Evolutionary conservation across 306 rosid genomes (phyloP), one percentile per base, ranked within the genome.

Genomic region (Pyrus communis): DNA sequence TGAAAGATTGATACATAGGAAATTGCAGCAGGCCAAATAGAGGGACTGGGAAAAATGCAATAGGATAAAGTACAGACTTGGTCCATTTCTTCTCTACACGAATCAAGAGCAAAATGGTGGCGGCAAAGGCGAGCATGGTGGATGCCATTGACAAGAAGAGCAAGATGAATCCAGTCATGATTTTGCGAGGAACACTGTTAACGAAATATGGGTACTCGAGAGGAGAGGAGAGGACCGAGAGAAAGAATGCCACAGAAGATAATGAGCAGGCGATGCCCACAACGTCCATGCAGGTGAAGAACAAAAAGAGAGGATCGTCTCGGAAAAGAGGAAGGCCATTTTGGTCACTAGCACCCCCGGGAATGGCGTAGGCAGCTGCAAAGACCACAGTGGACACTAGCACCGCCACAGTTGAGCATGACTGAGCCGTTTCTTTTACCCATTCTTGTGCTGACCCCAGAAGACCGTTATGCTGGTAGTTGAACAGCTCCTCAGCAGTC

Each of bases 81-180:
- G 38, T 33, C 38, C 80, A 70, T 0, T 73, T 17, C 38, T 69
- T 76, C 73, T 70, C 45, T 14, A 70, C 40, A 2, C 4, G 61
- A 21, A 76, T 31, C 9, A 58, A 69, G 9, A 84, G 75, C 73
- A 84, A 58, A 49, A 86, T 7, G 0, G 86, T 79, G 6, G 87
- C 84, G 7, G 69, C 67, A 11, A 84, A 86, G 1, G 90, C 75
- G 0, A 86, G 52, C 84, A 79, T 79, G 10, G 86, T 84, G 5
- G 74, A 42, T 2, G 69, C 63, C 79, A 84, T 30, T 0, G 84
- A 74, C 22, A 76, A 18, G 69, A 86, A 82, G 21, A 86, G 62
- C 55, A 74, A 70, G 4, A 74, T 9, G 35, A 86, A 86, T 12
- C 86, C 86, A 4, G 33, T 0, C 3, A 11, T 73, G 49, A 86